Evolutionary conservation across 108 stramenopile genomes (phyloP), one percentile per base, ranked within the genome.

Genomic region (Pseudonitzschia multiseries): DNA sequence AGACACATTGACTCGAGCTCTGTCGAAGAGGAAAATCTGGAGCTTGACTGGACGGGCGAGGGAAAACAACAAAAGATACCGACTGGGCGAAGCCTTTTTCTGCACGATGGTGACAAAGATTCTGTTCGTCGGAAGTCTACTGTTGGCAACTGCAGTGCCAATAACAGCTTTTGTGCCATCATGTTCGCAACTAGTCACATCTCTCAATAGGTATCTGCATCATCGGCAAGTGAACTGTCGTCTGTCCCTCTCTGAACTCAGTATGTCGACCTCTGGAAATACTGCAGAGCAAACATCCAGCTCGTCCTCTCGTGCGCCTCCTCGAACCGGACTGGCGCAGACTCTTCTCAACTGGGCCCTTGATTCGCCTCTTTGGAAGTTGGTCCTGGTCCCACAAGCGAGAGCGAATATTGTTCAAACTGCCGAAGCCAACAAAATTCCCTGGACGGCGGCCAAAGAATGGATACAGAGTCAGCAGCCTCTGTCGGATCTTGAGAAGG

Each of bases 341-440:
- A 46, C 65, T 46, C 61, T 92, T 28, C 41, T 92, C 24, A 70
- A 92, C 63, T 57, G 75, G 8, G 88, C 88, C 24, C 66, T 92
- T 27, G 61, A 72, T 17, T 85, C 91, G 8, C 91, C 91, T 8
- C 64, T 92, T 0, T 92, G 91, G 91, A 86, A 82, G 24, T 78
- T 83, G 65, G 78, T 92, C 0, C 62, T 92, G 28, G 89, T 92
- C 0, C 91, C 91, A 41, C 87, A 92, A 76, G 91, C 91, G 36
- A 79, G 89, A 28, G 73, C 81, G 9, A 89, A 71, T 18, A 92
- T 92, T 61, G 85, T 85, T 17, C 78, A 85, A 66, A 92, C 91
- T 13, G 91, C 91, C 1, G 85, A 87, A 68, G 84, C 77, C 57
- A 90, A 90, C 72, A 83, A 85, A n/a, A 90, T 90, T 77, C 82